Evolutionary conservation across 352 stramenopile genomes (phyloP).

Genomic region (Albugo laibachii): DNA sequence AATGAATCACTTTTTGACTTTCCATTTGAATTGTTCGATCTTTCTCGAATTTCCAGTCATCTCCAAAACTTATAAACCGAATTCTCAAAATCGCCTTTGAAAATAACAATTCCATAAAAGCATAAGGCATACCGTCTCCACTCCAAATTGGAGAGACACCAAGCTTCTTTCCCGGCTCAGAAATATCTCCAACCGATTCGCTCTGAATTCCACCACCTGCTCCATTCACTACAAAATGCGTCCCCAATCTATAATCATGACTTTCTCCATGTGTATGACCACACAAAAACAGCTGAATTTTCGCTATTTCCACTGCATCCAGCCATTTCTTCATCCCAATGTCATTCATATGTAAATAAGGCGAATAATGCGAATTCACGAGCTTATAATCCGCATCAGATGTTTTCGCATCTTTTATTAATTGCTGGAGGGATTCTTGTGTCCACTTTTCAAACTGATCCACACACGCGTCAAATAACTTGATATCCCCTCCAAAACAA

Average conservation of each 20-base stretch:
- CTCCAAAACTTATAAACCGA: conserved; percentile 47
- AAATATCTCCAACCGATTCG: conserved; percentile 50
- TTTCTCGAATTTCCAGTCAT: conserved; percentile 37
- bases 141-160: conserved; percentile 31
- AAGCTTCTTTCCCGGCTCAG: conserved; percentile 19
- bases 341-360: conserved; percentile 16
- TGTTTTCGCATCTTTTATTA: conserved; percentile 11
- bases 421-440: conserved; percentile 10
- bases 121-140: conserved; percentile 17
- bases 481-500: conserved; percentile 30
- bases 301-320: conserved; percentile 17
- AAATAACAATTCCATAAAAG: conserved; percentile 40
- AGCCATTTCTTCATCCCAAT: conserved; percentile 40
- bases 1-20: conserved; percentile 45
- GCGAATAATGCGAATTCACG: conserved; percentile 23
- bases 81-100: conserved; percentile 45
- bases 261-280: conserved; percentile 11
- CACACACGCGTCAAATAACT: conserved; percentile 22
- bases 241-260: conserved; percentile 16
- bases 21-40: conserved; percentile 22
- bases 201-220: conserved; percentile 63
- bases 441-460: conserved; percentile 17
- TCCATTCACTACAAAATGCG: conserved; percentile 63
- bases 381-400: conserved; percentile 24
- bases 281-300: conserved; percentile 7